A percentile compares a stretch with the other conserved stretches of the same genome.
These are phyloP conservation scores for Penicillium sp. DNA, from an alignment of 2,329 filamentous ascomycete species.

Conservation along the genomic window DNA sequence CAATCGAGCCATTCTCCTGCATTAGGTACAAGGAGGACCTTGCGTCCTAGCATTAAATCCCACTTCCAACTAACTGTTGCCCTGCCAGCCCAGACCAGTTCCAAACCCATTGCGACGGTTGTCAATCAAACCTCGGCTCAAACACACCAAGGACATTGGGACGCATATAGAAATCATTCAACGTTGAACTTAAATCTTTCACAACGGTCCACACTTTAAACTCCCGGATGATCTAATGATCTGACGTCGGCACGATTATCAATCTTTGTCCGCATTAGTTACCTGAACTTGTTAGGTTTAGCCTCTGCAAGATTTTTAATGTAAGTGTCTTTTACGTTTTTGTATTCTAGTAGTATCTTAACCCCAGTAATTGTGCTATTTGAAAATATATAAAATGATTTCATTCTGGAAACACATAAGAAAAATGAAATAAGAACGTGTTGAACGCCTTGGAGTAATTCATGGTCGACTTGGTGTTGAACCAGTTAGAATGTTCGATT, in stretches of 20 bases:
- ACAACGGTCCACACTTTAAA: not conserved
- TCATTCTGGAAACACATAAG: not conserved
- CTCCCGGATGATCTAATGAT: too few relatives aligned
- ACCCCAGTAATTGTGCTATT: not conserved
- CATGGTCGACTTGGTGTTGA: constrained; percentile 13
- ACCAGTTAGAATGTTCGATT: constrained; percentile 3
- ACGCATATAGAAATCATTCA: not conserved
- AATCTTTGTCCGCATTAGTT: too few relatives aligned
- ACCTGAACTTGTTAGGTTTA: too few relatives aligned
- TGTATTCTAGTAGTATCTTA: not conserved
- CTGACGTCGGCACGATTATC: too few relatives aligned
- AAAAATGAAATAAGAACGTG: not conserved
- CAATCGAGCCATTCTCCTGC: not conserved
- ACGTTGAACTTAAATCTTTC: not conserved
- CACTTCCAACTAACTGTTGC: not conserved
- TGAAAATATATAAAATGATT: not conserved
- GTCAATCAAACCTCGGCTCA: not conserved
- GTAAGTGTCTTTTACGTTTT: too few relatives aligned
- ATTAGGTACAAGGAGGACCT: not conserved
- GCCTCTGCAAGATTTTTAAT: not conserved
- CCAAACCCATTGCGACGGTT: not conserved
- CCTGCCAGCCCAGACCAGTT: not conserved
- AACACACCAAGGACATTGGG: not conserved
- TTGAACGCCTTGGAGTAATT: not conserved
- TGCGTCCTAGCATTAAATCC: not conserved